phyloP scores from a whole-genome alignment of 208 protist species.

The Angomonas deanei region DNA sequence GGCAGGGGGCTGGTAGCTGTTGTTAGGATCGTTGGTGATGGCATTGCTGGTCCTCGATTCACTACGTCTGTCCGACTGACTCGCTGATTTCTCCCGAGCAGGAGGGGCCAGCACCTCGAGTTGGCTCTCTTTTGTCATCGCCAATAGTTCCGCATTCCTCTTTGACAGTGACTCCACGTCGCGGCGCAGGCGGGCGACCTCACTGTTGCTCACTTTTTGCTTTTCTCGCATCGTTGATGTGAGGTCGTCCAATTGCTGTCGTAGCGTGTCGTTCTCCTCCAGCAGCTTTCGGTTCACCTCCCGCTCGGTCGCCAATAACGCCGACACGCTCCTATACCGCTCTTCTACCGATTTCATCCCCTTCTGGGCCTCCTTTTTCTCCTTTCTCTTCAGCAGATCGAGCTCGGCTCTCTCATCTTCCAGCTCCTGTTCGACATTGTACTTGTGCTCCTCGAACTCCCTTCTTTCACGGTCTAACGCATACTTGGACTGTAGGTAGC shows the following conservation, averaged over 20 bases:
- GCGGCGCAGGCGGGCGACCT: constrained; percentile 63
- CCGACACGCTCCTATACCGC: constrained; percentile 57
- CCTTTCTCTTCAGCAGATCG: constrained; percentile 29
- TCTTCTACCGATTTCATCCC: constrained; percentile 70
- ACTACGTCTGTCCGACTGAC: too few relatives aligned
- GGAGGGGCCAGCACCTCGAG: constrained; percentile 24
- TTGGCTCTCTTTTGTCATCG: constrained; percentile 75
- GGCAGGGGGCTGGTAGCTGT: too few relatives aligned
- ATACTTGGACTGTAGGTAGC: constrained; percentile 44
- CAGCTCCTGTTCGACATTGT: constrained; percentile 48
- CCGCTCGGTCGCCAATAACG: constrained; percentile 64
- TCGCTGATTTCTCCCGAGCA: too few relatives aligned
- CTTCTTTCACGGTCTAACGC: constrained; percentile 76
- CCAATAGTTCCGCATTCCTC: constrained; percentile 75
- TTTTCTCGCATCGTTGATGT: constrained; percentile 66
- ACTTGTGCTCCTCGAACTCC: constrained; percentile 67
- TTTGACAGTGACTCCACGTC: constrained; percentile 80
- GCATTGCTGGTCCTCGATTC: too few relatives aligned
- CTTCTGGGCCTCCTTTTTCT: constrained; percentile 49
- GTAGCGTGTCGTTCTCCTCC: constrained; percentile 78
- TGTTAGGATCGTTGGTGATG: too few relatives aligned
- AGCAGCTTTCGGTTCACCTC: constrained; percentile 56
- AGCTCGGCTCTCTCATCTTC: constrained; percentile 58
- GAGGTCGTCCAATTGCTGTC: constrained; percentile 68
- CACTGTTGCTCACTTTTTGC: constrained; percentile 59